These are phyloP conservation scores for Arabidopsis lyrata DNA, from an alignment of 441 rosid genomes.

Conservation along the genomic window DNA sequence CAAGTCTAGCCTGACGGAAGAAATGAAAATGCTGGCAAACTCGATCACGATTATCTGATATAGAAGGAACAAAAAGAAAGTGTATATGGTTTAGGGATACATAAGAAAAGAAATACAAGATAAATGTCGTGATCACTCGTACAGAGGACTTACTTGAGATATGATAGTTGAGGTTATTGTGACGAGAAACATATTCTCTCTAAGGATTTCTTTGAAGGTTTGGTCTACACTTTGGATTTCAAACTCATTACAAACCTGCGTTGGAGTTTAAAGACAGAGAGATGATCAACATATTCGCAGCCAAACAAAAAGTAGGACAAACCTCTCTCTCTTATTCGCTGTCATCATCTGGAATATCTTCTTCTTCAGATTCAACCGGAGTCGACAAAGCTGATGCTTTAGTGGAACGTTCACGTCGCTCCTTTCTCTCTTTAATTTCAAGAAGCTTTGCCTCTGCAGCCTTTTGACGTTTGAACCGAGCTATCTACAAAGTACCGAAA, in stretches of 20 bases:
- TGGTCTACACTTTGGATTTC: constrained; percentile 16
- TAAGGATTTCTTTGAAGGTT: neutral
- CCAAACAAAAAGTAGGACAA: too few species aligned
- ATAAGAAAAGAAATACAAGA: neutral
- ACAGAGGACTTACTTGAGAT: constrained; percentile 11
- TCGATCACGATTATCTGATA: constrained; percentile 8
- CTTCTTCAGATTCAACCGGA: too few species aligned
- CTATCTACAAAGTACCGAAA: too few species aligned
- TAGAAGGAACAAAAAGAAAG: neutral
- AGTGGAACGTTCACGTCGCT: too few species aligned
- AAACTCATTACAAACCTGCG: constrained; percentile 26
- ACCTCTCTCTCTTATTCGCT: too few species aligned
- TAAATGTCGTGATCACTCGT: neutral
- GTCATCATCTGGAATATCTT: too few species aligned
- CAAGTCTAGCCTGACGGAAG: constrained; percentile 8
- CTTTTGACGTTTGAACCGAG: too few species aligned
- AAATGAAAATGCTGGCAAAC: neutral
- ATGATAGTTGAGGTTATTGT: neutral
- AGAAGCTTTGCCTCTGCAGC: too few species aligned
- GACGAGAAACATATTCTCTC: constrained; percentile 28
- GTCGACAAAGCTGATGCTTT: too few species aligned
- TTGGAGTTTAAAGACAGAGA: too few species aligned
- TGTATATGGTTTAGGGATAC: neutral
- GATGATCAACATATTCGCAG: constrained; percentile 18
- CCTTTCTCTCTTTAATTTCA: too few species aligned